A percentile compares a stretch with the other conserved stretches of the same genome.
These are phyloP conservation scores for Singerocomus inundabilis DNA, from an alignment of 1,284 basidiomycete species.

Conservation along the genomic window DNA sequence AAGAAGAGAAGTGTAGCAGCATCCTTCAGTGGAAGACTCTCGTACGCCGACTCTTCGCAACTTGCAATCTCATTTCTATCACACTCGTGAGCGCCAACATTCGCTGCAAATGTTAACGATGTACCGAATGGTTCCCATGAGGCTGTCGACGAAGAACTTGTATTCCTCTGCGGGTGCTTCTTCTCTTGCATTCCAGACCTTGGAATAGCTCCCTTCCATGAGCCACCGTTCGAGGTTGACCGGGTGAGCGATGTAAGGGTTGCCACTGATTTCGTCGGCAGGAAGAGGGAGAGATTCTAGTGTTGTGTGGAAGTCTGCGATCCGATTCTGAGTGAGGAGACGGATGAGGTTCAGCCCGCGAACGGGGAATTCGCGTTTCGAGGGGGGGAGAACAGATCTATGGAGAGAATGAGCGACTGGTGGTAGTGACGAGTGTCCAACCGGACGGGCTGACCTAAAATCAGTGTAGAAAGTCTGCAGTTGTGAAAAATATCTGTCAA, in stretches of 20 bases:
- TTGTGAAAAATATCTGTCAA: conserved; percentile 94
- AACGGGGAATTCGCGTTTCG: conserved; percentile 84
- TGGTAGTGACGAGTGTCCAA: neutral
- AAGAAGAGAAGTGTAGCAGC: conserved; percentile 90
- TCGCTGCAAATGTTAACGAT: neutral
- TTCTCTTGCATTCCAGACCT: conserved; percentile 94
- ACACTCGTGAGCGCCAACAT: neutral
- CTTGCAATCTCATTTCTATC: conserved; percentile 88
- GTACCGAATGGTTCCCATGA: conserved; percentile 91
- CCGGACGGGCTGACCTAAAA: conserved; percentile 53
- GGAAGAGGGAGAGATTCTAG: conserved; percentile 89
- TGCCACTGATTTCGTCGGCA: conserved; percentile 68
- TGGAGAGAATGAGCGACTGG: neutral
- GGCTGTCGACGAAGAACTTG: conserved; percentile 85
- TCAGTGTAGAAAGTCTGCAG: conserved; percentile 92
- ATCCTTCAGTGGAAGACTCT: conserved; percentile 83
- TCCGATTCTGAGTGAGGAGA: conserved; percentile 92
- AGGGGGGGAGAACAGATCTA: conserved; percentile 75
- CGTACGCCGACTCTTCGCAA: conserved; percentile 89
- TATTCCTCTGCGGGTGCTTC: conserved; percentile 87
- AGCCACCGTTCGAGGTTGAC: conserved; percentile 94
- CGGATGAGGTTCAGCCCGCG: conserved; percentile 93
- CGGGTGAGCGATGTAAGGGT: conserved; percentile 81
- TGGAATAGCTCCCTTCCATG: conserved; percentile 98
- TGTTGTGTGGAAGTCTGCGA: conserved; percentile 99